Evolutionary conservation across 495 filamentous ascomycete species (phyloP).

Genomic region (Annulohypoxylon bovei): DNA sequence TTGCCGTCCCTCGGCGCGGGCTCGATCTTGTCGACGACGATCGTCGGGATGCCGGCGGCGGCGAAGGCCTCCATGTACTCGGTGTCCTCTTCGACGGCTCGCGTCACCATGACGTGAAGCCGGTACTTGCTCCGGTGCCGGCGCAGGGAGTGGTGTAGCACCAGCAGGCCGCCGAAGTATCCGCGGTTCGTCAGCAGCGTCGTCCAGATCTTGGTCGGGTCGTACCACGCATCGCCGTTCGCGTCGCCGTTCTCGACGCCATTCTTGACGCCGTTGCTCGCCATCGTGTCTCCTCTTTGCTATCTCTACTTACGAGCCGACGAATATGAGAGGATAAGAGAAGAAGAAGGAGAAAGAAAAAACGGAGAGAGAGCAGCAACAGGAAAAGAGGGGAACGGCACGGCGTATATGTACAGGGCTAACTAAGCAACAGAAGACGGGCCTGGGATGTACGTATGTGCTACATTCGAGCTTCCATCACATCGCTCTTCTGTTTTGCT

Average conservation of each 20-base stretch:
- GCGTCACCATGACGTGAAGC: slow-evolving; percentile 54
- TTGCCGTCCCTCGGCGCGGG: slow-evolving; percentile 52
- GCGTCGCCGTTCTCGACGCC: slow-evolving; percentile 19
- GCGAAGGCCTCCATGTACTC: slow-evolving; percentile 54
- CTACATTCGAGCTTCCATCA: slow-evolving; percentile 6
- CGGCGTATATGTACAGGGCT: slow-evolving; percentile 9
- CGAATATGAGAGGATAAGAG: neutral
- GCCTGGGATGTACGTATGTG: neutral
- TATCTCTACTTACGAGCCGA: neutral
- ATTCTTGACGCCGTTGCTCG: slow-evolving; percentile 24
- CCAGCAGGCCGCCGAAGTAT: slow-evolving; percentile 52
- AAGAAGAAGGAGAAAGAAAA: neutral
- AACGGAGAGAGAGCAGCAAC: neutral
- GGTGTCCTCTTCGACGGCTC: slow-evolving; percentile 50
- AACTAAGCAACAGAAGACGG: neutral
- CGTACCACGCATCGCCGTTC: slow-evolving; percentile 33
- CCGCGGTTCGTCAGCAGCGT: slow-evolving; percentile 52
- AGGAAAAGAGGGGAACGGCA: neutral
- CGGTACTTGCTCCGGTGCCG: slow-evolving; percentile 49
- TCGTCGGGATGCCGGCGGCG: slow-evolving; percentile 52
- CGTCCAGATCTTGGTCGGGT: slow-evolving; percentile 54
- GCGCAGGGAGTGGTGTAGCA: slow-evolving; percentile 52
- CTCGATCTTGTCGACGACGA: slow-evolving; percentile 53
- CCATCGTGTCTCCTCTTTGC: slow-evolving; percentile 15
- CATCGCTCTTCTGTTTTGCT: no score